phyloP scores from a whole-genome alignment of 1,284 basidiomycete genomes.

The Crocinoboletus sp. region DNA sequence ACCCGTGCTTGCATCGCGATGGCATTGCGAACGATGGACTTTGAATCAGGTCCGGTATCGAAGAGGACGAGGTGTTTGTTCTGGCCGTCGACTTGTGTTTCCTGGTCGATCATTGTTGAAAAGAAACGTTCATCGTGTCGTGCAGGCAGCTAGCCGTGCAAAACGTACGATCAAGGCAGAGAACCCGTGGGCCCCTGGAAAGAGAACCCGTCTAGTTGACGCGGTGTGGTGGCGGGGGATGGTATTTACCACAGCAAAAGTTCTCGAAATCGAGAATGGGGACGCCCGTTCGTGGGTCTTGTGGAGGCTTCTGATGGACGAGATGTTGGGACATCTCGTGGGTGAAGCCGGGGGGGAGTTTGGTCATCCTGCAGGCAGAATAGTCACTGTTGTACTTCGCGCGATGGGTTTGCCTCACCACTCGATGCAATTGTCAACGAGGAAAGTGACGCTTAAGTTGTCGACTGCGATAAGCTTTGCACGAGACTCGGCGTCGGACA shows the following conservation, averaged over 20 bases:
- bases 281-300: slow-evolving; percentile 54
- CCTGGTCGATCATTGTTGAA: slow-evolving; percentile 35
- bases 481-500: slow-evolving; percentile 15
- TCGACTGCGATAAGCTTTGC: slow-evolving; percentile 38
- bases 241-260: slow-evolving; percentile 65
- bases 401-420: slow-evolving; percentile 44
- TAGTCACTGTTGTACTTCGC: neutral
- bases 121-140: neutral
- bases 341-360: slow-evolving; percentile 70
- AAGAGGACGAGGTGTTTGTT: slow-evolving; percentile 56
- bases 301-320: slow-evolving; percentile 41
- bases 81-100: slow-evolving; percentile 48
- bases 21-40: slow-evolving; percentile 66
- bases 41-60: slow-evolving; percentile 77
- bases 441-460: slow-evolving; percentile 55
- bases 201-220: neutral
- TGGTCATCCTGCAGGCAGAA: slow-evolving; percentile 57
- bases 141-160: neutral
- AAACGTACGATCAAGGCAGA: slow-evolving; percentile 65
- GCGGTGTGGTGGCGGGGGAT: neutral
- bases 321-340: slow-evolving; percentile 69
- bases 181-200: slow-evolving; percentile 77
- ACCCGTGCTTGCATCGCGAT: slow-evolving; percentile 54
- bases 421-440: slow-evolving; percentile 77
- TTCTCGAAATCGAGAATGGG: slow-evolving; percentile 69